These are phyloP conservation scores for Ceratocystis colombiana DNA, from an alignment of 2,329 filamentous ascomycete species.

Conservation along the genomic window DNA sequence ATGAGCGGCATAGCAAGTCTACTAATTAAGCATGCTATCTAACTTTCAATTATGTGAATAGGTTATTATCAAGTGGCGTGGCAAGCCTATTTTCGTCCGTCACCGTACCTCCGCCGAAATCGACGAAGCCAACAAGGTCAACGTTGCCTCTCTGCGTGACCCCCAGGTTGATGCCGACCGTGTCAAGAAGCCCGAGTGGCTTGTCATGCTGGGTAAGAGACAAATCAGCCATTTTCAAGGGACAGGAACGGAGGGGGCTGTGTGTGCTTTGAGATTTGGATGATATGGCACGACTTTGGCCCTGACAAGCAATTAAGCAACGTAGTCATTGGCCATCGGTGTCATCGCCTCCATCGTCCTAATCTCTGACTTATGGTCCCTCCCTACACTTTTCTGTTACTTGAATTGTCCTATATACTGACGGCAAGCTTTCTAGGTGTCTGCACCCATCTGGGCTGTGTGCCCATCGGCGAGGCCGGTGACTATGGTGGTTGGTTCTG, in stretches of 20 bases:
- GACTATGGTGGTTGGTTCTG: slow-evolving; percentile 99
- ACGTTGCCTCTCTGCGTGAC: slow-evolving; percentile 75
- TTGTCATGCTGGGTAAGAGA: slow-evolving; percentile 83
- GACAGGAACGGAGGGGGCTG: background rate
- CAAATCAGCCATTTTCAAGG: slow-evolving; percentile 18
- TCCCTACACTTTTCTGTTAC: background rate
- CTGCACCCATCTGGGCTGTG: slow-evolving; percentile 98
- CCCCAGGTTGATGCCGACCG: slow-evolving; percentile 84
- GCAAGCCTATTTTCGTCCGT: slow-evolving; percentile 99
- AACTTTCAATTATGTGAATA: slow-evolving; percentile 33
- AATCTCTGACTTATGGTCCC: background rate
- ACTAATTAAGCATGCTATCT: background rate
- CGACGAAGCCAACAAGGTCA: slow-evolving; percentile 81
- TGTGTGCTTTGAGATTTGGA: slow-evolving; percentile 6
- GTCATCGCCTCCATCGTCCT: background rate
- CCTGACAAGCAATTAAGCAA: slow-evolving; percentile 1
- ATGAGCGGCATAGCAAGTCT: background rate
- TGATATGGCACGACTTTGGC: background rate
- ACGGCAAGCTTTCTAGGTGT: slow-evolving; percentile 52
- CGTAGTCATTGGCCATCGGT: background rate
- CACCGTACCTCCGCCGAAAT: slow-evolving; percentile 93
- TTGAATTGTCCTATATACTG: slow-evolving; percentile 13
- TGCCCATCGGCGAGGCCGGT: slow-evolving; percentile 96
- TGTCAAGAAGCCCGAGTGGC: slow-evolving; percentile 97
- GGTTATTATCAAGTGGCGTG: slow-evolving; percentile 99